A percentile compares a stretch with the other conserved stretches of the same genome.
phyloP scores from a whole-genome alignment of 441 rosid species.

The Populus hybrid region DNA sequence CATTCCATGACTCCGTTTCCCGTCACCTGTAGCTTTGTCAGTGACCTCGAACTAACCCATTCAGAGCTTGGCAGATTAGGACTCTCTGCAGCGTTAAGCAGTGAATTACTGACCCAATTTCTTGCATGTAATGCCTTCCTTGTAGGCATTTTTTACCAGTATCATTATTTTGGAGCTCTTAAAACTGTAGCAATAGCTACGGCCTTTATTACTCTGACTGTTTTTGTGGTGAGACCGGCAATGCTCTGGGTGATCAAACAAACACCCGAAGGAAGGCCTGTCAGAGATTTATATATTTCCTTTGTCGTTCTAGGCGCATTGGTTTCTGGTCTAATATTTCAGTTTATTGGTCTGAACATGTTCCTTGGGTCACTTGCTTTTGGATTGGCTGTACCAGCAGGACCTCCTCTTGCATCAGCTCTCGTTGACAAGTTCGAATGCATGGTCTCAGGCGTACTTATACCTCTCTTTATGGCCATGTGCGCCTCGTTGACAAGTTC shows the following conservation, averaged over 20 bases:
- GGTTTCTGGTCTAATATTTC: not conserved
- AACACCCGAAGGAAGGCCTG: constrained; percentile 47
- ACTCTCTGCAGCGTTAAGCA: constrained; percentile 31
- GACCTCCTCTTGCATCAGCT: constrained; percentile 53
- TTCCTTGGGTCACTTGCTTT: constrained; percentile 33
- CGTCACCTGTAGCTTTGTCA: constrained; percentile 38
- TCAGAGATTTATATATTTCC: constrained; percentile 22
- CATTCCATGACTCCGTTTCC: constrained; percentile 46
- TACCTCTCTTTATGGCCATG: constrained; percentile 17
- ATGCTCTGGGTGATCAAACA: constrained; percentile 34
- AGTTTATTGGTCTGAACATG: not conserved
- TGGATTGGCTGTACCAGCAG: constrained; percentile 42
- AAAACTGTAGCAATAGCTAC: not conserved
- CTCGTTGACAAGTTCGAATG: constrained; percentile 42
- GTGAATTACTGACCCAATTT: constrained; percentile 18
- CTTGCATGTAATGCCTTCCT: not conserved
- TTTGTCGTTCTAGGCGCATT: constrained; percentile 18
- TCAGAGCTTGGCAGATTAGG: constrained; percentile 62
- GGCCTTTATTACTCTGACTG: not conserved
- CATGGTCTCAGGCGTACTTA: constrained; percentile 13
- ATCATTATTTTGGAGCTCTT: not conserved
- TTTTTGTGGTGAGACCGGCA: constrained; percentile 31
- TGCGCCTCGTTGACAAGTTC: too few species aligned
- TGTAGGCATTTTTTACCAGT: not conserved
- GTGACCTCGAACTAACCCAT: constrained; percentile 49